Percentiles rank a stretch among this genome's conserved stretches.
Conservation (phyloP, 768 basidiomycete species). For the Pisolithus marmoratus region DNA sequence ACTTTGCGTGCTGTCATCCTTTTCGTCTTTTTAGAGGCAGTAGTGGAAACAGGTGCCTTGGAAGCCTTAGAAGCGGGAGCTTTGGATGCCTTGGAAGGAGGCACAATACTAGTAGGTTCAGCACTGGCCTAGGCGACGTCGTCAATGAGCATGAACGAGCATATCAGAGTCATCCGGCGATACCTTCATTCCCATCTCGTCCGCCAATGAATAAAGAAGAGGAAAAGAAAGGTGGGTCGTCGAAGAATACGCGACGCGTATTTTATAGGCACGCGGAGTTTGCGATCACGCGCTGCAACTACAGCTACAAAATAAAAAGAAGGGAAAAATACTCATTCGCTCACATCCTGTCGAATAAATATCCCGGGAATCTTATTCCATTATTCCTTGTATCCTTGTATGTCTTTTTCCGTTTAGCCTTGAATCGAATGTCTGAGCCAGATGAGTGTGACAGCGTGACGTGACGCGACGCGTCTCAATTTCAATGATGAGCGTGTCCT, state of each 20-base stretch:
- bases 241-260: not conserved
- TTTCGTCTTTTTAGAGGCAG: conserved; percentile 27
- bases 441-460: conserved; percentile 21
- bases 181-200: not conserved
- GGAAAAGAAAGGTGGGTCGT: not conserved
- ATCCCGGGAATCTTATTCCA: no score
- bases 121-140: not conserved
- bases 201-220: not conserved
- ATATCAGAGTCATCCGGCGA: not conserved
- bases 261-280: not conserved
- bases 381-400: no score
- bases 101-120: not conserved
- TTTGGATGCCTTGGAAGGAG: conserved; percentile 28
- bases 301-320: no score
- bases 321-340: no score
- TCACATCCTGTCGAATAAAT: no score
- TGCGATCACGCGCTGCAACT: not conserved
- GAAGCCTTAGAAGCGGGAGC: conserved; percentile 39
- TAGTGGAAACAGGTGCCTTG: conserved; percentile 47
- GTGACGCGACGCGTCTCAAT: conserved; percentile 25
- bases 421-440: not conserved
- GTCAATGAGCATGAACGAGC: not conserved
- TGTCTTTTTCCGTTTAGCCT: no score
- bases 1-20: not conserved
- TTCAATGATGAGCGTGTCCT: not conserved